A percentile compares a stretch with the other conserved stretches of the same genome.
These are phyloP conservation scores for Xylaria telfairii DNA, from an alignment of 495 filamentous ascomycete species.

Conservation along the genomic window DNA sequence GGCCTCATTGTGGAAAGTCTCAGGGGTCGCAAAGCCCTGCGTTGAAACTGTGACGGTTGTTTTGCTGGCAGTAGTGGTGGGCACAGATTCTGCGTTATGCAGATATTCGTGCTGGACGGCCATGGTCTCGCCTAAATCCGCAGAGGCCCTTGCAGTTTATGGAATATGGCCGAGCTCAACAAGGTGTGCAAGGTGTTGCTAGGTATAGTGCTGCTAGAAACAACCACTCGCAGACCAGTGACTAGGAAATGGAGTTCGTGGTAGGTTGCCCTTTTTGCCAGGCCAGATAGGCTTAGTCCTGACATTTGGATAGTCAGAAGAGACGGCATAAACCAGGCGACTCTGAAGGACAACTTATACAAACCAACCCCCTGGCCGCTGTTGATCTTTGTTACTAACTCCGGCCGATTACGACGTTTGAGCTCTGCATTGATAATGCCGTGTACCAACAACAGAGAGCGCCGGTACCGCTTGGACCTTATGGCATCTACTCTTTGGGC, in stretches of 20 bases:
- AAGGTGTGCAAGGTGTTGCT: background rate
- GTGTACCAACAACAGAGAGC: slow-evolving; percentile 19
- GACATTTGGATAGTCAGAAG: background rate
- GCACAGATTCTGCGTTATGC: slow-evolving; percentile 21
- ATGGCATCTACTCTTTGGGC: background rate
- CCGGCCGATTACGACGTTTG: slow-evolving; percentile 20
- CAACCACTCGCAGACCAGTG: background rate
- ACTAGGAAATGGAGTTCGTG: background rate
- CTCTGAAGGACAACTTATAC: slow-evolving; percentile 21
- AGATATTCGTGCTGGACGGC: slow-evolving; percentile 31
- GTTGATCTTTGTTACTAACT: slow-evolving; percentile 12
- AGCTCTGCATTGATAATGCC: slow-evolving; percentile 27
- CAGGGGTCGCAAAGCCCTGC: slow-evolving; percentile 19
- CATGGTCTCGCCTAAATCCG: slow-evolving; percentile 27
- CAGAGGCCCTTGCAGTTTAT: slow-evolving; percentile 9
- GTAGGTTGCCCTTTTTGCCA: background rate
- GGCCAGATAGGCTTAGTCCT: background rate
- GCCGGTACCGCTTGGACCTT: slow-evolving; percentile 26
- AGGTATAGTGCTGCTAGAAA: background rate
- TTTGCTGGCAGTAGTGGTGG: slow-evolving; percentile 26
- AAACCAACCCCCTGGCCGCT: background rate
- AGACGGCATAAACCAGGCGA: background rate
- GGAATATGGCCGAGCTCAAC: slow-evolving; percentile 1
- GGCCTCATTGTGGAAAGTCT: slow-evolving; percentile 24
- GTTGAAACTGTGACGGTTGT: slow-evolving; percentile 29